Base-by-base conservation (phyloP, 495 filamentous ascomycete genomes). In the Penicillium desertorum region DNA sequence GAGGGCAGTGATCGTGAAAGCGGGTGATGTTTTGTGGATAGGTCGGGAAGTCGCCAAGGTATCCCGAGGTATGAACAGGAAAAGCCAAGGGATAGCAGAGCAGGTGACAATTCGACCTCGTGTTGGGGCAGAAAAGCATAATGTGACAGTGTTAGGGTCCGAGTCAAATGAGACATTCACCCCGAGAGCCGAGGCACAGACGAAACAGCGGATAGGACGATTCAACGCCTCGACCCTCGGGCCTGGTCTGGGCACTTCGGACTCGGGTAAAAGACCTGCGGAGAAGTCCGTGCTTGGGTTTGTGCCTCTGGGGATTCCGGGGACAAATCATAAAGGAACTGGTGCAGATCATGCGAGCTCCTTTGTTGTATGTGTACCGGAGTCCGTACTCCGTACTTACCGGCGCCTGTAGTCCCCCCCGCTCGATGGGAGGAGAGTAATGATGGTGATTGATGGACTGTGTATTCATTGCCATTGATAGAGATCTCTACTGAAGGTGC, bases 341-440 rank as follows among this genome's bases (percentile, higher is more conserved):
- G 30, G 34, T 54, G 32, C 16, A 54, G 51, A 57, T 56, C 52
- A 42, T 54, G 19, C 30, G 39, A 55, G 48, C 54, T 44, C 46
- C 39, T 23, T 4, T 23, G 22, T 23, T 4, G 22, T 17, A 37
- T 22, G 16, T 14, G 30, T 1, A 12, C 30, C 30, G 11, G 30
- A 34, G 30, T 34, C 30, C 11, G 47, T 27, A 39, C 41, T n/a
- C 11, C 4, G 51, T 27, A 71, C 78, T 59, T 71, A 91, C 89
- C 89, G 67, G 92, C 92, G 54, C 94, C 94, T 4, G 94, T 98
- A 1, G 94, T 98, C 1, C 94, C 95, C 17, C 85, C 86, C 20
- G 83, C 80, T 16, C 91, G 85, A 56, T 86, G 83, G 7, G 91
- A 94, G 2, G 84, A 82, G 9, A 98, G 80, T 11, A 97, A 71